Conservation (phyloP, 2,329 filamentous ascomycete species). For the Penicillium sp. region DNA sequence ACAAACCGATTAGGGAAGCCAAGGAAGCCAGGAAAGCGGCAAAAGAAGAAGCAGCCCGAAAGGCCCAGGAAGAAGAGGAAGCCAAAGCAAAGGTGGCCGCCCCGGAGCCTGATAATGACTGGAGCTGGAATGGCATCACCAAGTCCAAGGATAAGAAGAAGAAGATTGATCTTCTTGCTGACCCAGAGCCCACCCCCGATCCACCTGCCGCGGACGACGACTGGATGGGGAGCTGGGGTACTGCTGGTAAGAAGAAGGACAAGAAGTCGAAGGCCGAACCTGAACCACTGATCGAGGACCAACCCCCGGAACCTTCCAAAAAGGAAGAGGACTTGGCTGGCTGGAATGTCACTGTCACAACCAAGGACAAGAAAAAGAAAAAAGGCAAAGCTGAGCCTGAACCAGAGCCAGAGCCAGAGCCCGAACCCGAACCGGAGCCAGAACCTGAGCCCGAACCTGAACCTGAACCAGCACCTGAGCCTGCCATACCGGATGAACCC, state of each 20-base stretch:
- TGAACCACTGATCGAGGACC: slow-evolving; percentile 25
- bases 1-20: slow-evolving; percentile 4
- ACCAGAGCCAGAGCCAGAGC: slow-evolving; percentile 27
- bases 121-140: slow-evolving; percentile 28
- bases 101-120: slow-evolving; percentile 30
- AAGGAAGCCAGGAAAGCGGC: slow-evolving; percentile 14
- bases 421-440: slow-evolving; percentile 30
- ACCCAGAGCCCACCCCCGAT: slow-evolving; percentile 33
- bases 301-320: slow-evolving; percentile 23
- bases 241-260: slow-evolving; percentile 45
- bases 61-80: slow-evolving; percentile 21
- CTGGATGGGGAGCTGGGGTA: slow-evolving; percentile 39
- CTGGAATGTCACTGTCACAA: slow-evolving; percentile 24
- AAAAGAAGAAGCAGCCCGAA: slow-evolving; percentile 22
- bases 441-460: slow-evolving; percentile 35
- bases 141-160: slow-evolving; percentile 42
- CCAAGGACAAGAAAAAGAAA: slow-evolving; percentile 28
- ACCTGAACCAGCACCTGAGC: slow-evolving; percentile 34
- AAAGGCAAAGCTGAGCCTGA: slow-evolving; percentile 35
- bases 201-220: slow-evolving; percentile 38
- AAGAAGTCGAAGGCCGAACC: slow-evolving; percentile 38
- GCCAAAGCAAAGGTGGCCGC: slow-evolving; percentile 28
- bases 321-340: slow-evolving; percentile 31
- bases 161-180: slow-evolving; percentile 30
- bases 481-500: slow-evolving; percentile 39